phyloP scores from a whole-genome alignment of 2,329 filamentous ascomycete genomes.

The Fusarium multiceps region DNA sequence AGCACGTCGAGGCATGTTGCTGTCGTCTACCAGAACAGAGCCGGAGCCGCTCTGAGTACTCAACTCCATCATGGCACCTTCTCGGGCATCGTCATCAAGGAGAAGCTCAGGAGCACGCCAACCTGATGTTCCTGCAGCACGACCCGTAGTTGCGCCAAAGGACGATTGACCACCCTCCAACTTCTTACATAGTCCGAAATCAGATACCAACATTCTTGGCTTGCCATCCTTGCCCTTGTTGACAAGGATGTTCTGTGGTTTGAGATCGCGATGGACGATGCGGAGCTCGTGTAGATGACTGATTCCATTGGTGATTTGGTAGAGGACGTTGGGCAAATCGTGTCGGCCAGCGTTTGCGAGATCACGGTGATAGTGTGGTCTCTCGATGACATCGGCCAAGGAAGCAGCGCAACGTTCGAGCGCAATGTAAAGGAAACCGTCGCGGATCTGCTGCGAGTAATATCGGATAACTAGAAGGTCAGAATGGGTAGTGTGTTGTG shows the following conservation, averaged over 20 bases:
- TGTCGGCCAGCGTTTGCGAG: slow-evolving; percentile 78
- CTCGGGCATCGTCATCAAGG: slow-evolving; percentile 77
- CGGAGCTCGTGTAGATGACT: slow-evolving; percentile 89
- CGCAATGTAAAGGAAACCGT: slow-evolving; percentile 95
- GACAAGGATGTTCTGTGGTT: slow-evolving; percentile 97
- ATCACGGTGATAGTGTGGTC: slow-evolving; percentile 72
- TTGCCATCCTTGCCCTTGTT: slow-evolving; percentile 75
- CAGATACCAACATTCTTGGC: slow-evolving; percentile 91
- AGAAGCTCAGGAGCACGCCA: slow-evolving; percentile 97
- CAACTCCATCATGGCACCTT: slow-evolving; percentile 59
- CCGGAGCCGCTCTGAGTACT: slow-evolving; percentile 71
- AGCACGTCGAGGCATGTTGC: slow-evolving; percentile 76
- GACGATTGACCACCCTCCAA: slow-evolving; percentile 94
- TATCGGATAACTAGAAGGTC: slow-evolving; percentile 84
- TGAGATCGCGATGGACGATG: slow-evolving; percentile 96
- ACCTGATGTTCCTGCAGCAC: slow-evolving; percentile 91
- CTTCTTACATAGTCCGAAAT: slow-evolving; percentile 98
- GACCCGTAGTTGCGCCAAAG: slow-evolving; percentile 91
- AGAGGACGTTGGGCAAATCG: slow-evolving; percentile 82
- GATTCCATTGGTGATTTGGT: slow-evolving; percentile 90
- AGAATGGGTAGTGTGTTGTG: slow-evolving; percentile 1
- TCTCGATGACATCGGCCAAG: slow-evolving; percentile 89
- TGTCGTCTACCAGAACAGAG: slow-evolving; percentile 66
- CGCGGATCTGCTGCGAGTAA: slow-evolving; percentile 88
- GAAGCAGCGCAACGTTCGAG: slow-evolving; percentile 94